Evolutionary conservation across 345 rosid species (phyloP), one percentile per base, ranked within the genome.

Genomic region (Adansonia digitata): DNA sequence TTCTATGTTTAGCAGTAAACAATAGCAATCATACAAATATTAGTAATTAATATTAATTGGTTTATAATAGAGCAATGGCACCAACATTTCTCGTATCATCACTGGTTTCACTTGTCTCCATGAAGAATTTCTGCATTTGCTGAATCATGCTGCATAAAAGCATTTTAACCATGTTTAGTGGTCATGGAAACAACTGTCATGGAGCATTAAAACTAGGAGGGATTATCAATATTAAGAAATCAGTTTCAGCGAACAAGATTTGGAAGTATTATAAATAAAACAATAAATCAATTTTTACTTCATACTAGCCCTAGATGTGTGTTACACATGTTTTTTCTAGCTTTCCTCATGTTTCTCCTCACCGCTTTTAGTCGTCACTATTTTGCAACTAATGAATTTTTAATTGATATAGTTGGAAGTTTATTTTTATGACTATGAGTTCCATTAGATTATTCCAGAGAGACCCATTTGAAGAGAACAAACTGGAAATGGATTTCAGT

Each of bases 21-120:
- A 67, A 67, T 53, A 71, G 31, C 74, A 35, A 37, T 52, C 17
- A 29, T 11, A 7, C 11, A 20, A 52, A 53, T 13, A 70, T 53
- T 60, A 51, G 65, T 31, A 57, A 69, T 34, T 4, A 52, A 49
- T 31, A 35, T 4, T 2, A 62, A 76, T 7, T 73, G 39, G 43
- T 29, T 68, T 69, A 42, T 51, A 55, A 18, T 24, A 66, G 34
- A 72, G 53, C 0, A 39, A 24, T 66, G 43, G 27, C 40, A 78
- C 84, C 66, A 84, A 92, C 97, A 82, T 84, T 86, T 86, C 91
- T 87, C 68, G 97, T 65, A 84, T 90, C 89, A 83, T 89, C 89
- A 80, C 59, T 75, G 15, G 91, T 79, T 29, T 90, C 92, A 78
- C 77, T 86, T 15, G 85, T 83, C 77, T 85, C 90, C 73, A 77